Conservation (phyloP, 2,329 filamentous ascomycete species). For the Alternaria sp. region DNA sequence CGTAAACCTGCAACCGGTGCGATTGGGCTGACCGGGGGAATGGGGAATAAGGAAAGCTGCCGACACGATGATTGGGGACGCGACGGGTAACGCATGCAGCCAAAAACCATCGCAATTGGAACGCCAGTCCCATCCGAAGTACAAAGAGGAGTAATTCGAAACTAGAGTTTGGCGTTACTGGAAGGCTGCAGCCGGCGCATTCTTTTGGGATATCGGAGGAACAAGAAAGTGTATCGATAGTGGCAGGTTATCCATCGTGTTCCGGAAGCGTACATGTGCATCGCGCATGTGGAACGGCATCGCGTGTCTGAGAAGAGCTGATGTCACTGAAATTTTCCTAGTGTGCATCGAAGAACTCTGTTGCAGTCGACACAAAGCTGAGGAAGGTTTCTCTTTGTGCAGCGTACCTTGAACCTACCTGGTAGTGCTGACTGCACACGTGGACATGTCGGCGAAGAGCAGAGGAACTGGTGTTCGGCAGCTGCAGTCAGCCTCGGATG, state of each 20-base stretch:
- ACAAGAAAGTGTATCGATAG: slow-evolving; percentile 28
- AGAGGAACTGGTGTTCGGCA: slow-evolving; percentile 1
- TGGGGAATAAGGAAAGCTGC: slow-evolving; percentile 9
- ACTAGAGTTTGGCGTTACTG: background rate
- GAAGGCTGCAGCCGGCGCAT: slow-evolving; percentile 1
- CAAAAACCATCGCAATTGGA: background rate
- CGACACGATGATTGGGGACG: background rate
- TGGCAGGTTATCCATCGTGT: slow-evolving; percentile 5
- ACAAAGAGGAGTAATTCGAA: background rate
- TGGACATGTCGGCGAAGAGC: background rate
- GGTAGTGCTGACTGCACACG: background rate
- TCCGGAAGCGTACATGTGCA: slow-evolving; percentile 7
- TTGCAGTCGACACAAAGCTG: background rate
- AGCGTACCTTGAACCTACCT: background rate
- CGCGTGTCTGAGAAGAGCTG: background rate
- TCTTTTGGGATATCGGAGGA: slow-evolving; percentile 16
- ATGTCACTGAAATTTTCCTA: background rate
- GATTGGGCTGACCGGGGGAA: slow-evolving; percentile 11
- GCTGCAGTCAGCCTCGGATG: slow-evolving; percentile 6
- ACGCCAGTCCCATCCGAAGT: background rate
- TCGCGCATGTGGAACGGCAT: slow-evolving; percentile 1
- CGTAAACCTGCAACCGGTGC: background rate
- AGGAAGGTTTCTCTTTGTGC: background rate
- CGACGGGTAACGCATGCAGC: background rate
- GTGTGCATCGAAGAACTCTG: slow-evolving; percentile 1